A percentile compares a stretch with the other conserved stretches of the same genome.
Evolutionary conservation across 73 alveolate species (phyloP).

Genomic region (Effrenium voratum): DNA sequence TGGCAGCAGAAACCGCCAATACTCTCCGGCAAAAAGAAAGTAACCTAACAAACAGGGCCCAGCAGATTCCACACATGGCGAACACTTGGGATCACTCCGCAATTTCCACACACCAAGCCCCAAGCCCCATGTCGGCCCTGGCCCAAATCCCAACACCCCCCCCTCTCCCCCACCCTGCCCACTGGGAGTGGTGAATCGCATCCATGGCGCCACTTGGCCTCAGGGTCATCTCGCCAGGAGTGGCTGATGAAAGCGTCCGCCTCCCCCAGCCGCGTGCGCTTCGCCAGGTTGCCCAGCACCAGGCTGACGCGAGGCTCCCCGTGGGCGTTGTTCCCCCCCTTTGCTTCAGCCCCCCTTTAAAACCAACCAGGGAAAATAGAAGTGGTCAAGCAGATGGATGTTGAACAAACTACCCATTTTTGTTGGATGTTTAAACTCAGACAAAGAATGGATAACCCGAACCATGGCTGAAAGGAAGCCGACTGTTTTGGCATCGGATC

Average conservation of each 20-base stretch:
- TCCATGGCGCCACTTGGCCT: constrained; percentile 33
- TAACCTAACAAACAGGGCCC: background rate
- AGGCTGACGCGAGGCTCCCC: background rate
- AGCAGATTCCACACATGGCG: background rate
- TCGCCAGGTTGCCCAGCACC: background rate
- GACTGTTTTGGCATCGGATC: no score
- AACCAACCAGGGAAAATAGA: no score
- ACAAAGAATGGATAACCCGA: no score
- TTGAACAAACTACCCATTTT: no score
- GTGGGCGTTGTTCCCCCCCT: no score
- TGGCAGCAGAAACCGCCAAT: background rate
- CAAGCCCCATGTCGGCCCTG: background rate
- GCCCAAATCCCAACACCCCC: background rate
- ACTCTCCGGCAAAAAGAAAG: background rate
- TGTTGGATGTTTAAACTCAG: no score
- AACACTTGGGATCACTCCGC: background rate
- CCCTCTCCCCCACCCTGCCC: background rate
- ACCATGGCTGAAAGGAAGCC: no score
- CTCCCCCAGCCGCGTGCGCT: constrained; percentile 48
- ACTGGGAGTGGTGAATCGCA: background rate
- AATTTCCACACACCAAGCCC: background rate
- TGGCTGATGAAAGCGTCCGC: constrained; percentile 92
- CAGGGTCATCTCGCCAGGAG: constrained; percentile 65
- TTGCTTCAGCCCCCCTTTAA: no score
- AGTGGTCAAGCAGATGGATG: no score